Conservation (phyloP, 768 basidiomycete genomes). For the Suillus luteus region DNA sequence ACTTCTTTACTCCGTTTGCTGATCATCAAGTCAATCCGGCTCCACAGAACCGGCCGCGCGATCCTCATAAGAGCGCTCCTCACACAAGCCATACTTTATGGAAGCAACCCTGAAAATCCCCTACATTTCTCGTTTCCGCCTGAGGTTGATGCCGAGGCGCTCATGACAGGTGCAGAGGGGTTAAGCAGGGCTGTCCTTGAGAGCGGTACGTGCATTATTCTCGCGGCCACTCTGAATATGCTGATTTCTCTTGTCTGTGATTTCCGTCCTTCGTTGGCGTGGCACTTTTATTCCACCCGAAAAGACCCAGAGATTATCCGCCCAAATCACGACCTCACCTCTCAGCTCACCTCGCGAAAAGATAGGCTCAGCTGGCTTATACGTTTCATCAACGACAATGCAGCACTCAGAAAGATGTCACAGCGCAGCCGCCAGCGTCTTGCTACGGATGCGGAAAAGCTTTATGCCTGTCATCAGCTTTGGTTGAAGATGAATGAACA, state of each 20-base stretch:
- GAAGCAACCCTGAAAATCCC: slow-evolving; percentile 74
- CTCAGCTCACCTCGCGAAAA: slow-evolving; percentile 74
- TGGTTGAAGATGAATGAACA: slow-evolving; percentile 79
- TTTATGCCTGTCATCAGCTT: slow-evolving; percentile 77
- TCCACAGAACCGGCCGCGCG: slow-evolving; percentile 57
- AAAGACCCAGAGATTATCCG: slow-evolving; percentile 68
- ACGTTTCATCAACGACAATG: slow-evolving; percentile 86
- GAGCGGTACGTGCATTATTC: slow-evolving; percentile 53
- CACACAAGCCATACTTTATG: slow-evolving; percentile 83
- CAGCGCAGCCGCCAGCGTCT: slow-evolving; percentile 75
- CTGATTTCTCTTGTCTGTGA: background rate
- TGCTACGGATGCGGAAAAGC: slow-evolving; percentile 82
- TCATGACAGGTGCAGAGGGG: slow-evolving; percentile 80
- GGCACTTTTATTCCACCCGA: background rate
- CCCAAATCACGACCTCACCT: slow-evolving; percentile 76
- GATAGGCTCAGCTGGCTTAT: slow-evolving; percentile 84
- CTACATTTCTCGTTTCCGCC: slow-evolving; percentile 81
- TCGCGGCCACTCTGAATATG: background rate
- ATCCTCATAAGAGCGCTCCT: slow-evolving; percentile 76
- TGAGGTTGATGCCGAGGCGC: slow-evolving; percentile 72
- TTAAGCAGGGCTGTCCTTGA: slow-evolving; percentile 69
- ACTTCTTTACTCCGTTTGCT: background rate
- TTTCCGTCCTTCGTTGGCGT: background rate
- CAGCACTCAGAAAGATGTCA: slow-evolving; percentile 79
- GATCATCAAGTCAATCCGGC: slow-evolving; percentile 5